A percentile compares a stretch with the other conserved stretches of the same genome.
Evolutionary conservation across 2,329 filamentous ascomycete genomes (phyloP).

Genomic region (Gnomoniopsis smithogilvyi): DNA sequence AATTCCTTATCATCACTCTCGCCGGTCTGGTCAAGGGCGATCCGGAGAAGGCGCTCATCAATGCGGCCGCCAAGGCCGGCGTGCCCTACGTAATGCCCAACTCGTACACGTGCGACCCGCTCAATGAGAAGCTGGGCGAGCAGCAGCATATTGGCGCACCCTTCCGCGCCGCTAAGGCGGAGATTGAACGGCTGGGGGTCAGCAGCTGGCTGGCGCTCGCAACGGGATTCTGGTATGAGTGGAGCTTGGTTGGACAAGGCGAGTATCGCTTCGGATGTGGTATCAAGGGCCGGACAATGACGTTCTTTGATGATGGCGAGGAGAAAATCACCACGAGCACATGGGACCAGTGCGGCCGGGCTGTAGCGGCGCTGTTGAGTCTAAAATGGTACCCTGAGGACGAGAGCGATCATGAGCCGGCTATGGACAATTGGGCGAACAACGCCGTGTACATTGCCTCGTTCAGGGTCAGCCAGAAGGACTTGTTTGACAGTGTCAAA

Average conservation of each 20-base stretch:
- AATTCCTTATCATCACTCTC: conserved; percentile 57
- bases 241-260: conserved; percentile 34
- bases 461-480: conserved; percentile 56
- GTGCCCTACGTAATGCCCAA: conserved; percentile 57
- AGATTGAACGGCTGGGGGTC: conserved; percentile 37
- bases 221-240: conserved; percentile 54
- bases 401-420: conserved; percentile 31
- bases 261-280: conserved; percentile 45
- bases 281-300: conserved; percentile 37
- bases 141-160: conserved; percentile 31
- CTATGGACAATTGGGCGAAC: conserved; percentile 44
- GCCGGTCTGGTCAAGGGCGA: conserved; percentile 28
- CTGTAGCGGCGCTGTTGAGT: conserved; percentile 46
- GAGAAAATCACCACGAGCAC: conserved; percentile 54
- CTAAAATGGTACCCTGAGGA: conserved; percentile 39
- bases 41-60: conserved; percentile 46
- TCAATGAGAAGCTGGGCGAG: conserved; percentile 32
- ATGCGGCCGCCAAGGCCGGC: conserved; percentile 52
- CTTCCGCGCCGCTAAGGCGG: conserved; percentile 26
- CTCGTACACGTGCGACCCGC: conserved; percentile 39
- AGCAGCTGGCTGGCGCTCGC: conserved; percentile 43
- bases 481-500: conserved; percentile 60
- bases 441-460: conserved; percentile 49
- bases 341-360: conserved; percentile 52
- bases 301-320: conserved; percentile 53